phyloP scores from a whole-genome alignment of 805 yeast species.

The Komagataella pseudopastoris region DNA sequence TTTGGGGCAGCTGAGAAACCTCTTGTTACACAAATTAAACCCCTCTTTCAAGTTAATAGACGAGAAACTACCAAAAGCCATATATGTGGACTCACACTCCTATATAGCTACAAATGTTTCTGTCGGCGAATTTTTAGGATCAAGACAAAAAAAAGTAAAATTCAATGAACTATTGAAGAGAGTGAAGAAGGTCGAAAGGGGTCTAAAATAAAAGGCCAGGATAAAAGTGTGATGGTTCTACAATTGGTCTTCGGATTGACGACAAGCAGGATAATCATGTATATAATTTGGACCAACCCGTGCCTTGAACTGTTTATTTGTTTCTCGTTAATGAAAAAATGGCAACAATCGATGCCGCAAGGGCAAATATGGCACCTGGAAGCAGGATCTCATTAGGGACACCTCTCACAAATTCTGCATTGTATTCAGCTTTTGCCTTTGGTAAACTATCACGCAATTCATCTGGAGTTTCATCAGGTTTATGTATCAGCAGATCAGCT shows the following conservation, averaged over 20 bases:
- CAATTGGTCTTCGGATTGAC: no score
- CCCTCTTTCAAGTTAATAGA: slow-evolving; percentile 27
- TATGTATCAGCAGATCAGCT: slow-evolving; percentile 64
- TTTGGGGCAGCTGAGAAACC: slow-evolving; percentile 22
- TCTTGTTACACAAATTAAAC: slow-evolving; percentile 21
- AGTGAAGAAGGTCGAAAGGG: slow-evolving; percentile 14
- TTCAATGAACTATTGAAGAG: slow-evolving; percentile 29
- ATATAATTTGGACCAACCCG: background rate
- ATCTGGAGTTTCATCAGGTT: slow-evolving; percentile 32
- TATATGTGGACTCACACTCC: slow-evolving; percentile 41
- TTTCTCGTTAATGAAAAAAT: slow-evolving; percentile 39
- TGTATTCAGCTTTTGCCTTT: background rate
- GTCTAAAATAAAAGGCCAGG: background rate
- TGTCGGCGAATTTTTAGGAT: slow-evolving; percentile 35
- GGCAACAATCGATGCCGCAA: slow-evolving; percentile 45
- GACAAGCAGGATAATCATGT: background rate
- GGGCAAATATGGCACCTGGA: slow-evolving; percentile 47
- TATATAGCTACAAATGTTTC: slow-evolving; percentile 46
- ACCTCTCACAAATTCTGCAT: slow-evolving; percentile 20
- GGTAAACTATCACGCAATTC: slow-evolving; percentile 5
- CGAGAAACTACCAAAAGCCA: slow-evolving; percentile 67
- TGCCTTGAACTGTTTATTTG: background rate
- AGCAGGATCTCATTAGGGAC: slow-evolving; percentile 45
- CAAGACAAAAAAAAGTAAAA: slow-evolving; percentile 27
- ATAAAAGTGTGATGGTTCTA: background rate